These are phyloP conservation scores for Fragaria ananassa DNA, from an alignment of 306 rosid genomes.

Conservation along the genomic window DNA sequence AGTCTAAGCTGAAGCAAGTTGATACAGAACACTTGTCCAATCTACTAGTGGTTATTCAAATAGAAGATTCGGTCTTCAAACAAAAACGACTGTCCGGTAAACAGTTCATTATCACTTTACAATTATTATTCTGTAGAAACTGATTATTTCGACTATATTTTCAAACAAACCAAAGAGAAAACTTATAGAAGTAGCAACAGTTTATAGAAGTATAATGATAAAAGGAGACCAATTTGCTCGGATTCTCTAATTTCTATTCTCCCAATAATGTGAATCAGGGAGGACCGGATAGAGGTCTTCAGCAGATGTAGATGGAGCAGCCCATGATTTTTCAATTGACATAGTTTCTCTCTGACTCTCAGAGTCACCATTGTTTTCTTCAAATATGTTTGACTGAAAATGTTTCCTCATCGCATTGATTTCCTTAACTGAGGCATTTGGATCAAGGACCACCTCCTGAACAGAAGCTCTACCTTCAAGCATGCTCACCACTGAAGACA, in stretches of 20 bases:
- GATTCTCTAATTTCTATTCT: conserved; percentile 8
- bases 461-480: conserved; percentile 33
- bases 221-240: no score
- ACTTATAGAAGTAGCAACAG: no score
- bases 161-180: no score
- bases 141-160: no score
- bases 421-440: conserved; percentile 8
- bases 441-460: conserved; percentile 17
- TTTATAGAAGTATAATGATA: no score
- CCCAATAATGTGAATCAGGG: conserved; percentile 17
- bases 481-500: conserved; percentile 47
- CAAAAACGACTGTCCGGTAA: no score
- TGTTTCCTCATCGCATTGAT: conserved; percentile 22
- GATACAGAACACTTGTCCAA: no score
- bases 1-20: no score
- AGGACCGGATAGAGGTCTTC: neutral
- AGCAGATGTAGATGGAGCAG: conserved; percentile 19
- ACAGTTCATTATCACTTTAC: no score
- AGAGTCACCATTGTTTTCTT: neutral
- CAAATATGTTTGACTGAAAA: neutral
- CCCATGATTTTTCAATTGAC: conserved; percentile 12
- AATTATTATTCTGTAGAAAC: no score
- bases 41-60: no score
- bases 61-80: no score
- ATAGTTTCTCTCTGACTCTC: neutral